A percentile compares a stretch with the other conserved stretches of the same genome.
Evolutionary conservation across 176 grass and related monocot species (phyloP).

Genomic region (Bolboschoenus planiculmis): DNA sequence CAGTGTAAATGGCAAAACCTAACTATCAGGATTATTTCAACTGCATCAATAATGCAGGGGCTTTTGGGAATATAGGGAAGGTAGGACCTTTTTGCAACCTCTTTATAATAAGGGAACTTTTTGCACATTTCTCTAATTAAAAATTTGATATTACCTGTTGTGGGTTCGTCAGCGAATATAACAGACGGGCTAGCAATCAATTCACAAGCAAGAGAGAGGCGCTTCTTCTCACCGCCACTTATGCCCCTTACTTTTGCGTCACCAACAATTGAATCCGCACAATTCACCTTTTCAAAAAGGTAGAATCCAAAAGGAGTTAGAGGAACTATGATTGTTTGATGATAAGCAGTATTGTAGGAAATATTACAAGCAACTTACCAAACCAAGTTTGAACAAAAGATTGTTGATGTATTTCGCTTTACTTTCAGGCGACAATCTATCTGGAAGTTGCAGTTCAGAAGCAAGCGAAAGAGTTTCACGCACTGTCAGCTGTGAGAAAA

Average conservation of each 20-base stretch:
- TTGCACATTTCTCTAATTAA: constrained; percentile 6
- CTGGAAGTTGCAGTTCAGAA: constrained; percentile 82
- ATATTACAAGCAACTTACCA: constrained; percentile 45
- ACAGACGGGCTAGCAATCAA: constrained; percentile 93
- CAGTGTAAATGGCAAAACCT: background rate
- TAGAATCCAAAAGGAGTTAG: background rate
- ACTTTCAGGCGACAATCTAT: constrained; percentile 39
- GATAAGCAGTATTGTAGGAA: background rate
- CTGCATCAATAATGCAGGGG: background rate
- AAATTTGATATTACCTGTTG: constrained; percentile 44
- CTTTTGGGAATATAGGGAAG: background rate
- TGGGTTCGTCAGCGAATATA: constrained; percentile 90
- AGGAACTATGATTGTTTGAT: background rate
- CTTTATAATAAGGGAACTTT: background rate
- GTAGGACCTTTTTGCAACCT: background rate
- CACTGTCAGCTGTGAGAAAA: constrained; percentile 88
- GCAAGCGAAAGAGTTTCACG: constrained; percentile 73
- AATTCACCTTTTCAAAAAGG: constrained; percentile 47
- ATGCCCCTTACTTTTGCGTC: constrained; percentile 93
- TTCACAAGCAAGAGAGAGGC: constrained; percentile 83
- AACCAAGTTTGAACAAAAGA: constrained; percentile 79
- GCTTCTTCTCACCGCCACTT: constrained; percentile 96
- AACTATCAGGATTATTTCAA: background rate
- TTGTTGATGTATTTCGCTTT: constrained; percentile 61
- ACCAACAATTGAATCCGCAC: constrained; percentile 87